Conservation (phyloP, 2,329 filamentous ascomycete genomes). For the Fusarium pseudocircinatum region DNA sequence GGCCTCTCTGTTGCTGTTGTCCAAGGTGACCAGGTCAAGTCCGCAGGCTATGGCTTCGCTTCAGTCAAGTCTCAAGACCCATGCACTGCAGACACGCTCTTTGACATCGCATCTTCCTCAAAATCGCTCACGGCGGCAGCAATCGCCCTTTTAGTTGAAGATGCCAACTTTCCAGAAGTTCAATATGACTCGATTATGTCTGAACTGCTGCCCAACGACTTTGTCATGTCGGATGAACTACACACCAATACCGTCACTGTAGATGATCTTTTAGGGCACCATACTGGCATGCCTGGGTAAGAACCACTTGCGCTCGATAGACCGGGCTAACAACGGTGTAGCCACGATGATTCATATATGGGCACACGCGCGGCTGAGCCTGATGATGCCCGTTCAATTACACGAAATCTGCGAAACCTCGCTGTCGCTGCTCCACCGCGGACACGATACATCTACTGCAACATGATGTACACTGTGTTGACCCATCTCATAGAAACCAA, state of each 20-base stretch:
- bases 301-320: accelerated
- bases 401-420: constrained; percentile 8
- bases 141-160: not conserved
- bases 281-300: constrained; percentile 12
- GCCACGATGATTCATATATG: constrained; percentile 15
- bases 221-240: not conserved
- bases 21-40: not conserved
- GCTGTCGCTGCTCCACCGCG: not conserved
- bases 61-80: not conserved
- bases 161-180: not conserved
- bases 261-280: constrained; percentile 10
- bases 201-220: constrained; percentile 1
- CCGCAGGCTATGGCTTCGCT: not conserved
- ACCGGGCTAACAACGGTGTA: accelerated
- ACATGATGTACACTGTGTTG: constrained; percentile 20
- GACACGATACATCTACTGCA: constrained; percentile 10
- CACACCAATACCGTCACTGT: not conserved
- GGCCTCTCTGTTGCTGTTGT: constrained; percentile 1
- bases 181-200: not conserved
- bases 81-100: constrained; percentile 10
- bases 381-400: not conserved
- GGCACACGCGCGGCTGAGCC: not conserved
- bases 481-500: not conserved
- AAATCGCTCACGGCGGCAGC: constrained; percentile 1
- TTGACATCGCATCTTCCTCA: constrained; percentile 16